phyloP scores from a whole-genome alignment of 768 basidiomycete genomes.

The Tephrocybe sp. region DNA sequence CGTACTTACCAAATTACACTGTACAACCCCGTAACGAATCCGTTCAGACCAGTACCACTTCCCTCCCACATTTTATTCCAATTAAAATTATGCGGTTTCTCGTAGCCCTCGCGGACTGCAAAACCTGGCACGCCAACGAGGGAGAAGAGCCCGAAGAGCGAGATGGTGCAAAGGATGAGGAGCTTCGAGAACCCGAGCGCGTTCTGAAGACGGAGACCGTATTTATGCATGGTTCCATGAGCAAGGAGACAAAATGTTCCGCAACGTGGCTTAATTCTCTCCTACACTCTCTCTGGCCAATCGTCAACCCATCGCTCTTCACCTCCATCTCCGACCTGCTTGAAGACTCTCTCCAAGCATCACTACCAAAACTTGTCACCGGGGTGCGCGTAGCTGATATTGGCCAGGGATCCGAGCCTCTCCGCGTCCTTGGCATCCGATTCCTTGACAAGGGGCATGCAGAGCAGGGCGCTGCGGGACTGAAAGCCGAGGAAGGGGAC shows the following conservation, averaged over 20 bases:
- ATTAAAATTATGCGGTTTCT: conserved; percentile 52
- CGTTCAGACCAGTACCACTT: conserved; percentile 50
- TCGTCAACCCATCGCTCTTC: conserved; percentile 70
- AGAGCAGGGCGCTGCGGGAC: conserved; percentile 25
- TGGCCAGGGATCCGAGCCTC: conserved; percentile 63
- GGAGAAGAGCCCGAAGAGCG: conserved; percentile 51
- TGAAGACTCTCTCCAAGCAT: conserved; percentile 56
- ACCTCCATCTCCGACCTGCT: conserved; percentile 57
- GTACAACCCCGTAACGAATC: conserved; percentile 62
- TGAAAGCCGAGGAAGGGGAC: conserved; percentile 41
- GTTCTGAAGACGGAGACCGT: conserved; percentile 65
- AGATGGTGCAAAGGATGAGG: conserved; percentile 48
- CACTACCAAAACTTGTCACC: conserved; percentile 46
- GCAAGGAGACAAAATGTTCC: conserved; percentile 52
- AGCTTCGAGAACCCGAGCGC: conserved; percentile 60
- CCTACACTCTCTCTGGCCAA: conserved; percentile 64
- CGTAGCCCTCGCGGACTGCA: conserved; percentile 45
- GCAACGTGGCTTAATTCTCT: conserved; percentile 65
- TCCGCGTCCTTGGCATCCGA: conserved; percentile 68
- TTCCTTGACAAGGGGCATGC: conserved; percentile 35
- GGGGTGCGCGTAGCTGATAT: conserved; percentile 73
- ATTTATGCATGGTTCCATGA: conserved; percentile 51
- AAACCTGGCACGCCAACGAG: conserved; percentile 50
- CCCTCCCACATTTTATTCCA: conserved; percentile 68
- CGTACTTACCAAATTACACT: conserved; percentile 62